phyloP scores from a whole-genome alignment of 2,329 filamentous ascomycete species.

The Verticillium zaregamsianum region DNA sequence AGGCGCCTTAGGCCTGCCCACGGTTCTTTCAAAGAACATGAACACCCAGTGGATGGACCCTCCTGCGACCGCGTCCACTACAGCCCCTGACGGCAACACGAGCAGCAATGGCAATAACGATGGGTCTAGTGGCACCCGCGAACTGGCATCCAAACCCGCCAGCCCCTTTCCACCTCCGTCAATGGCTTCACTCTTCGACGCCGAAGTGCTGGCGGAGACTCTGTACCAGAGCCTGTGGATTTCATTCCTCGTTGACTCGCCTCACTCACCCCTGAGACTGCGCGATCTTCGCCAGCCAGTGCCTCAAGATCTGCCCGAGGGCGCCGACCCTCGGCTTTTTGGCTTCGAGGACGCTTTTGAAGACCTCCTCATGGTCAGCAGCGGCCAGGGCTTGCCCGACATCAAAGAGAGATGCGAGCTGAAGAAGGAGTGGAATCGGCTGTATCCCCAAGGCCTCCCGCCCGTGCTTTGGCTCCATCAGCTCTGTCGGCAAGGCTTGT shows the following conservation, averaged over 20 bases:
- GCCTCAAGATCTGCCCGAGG: slow-evolving; percentile 37
- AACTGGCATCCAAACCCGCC: neutral
- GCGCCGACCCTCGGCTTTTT: slow-evolving; percentile 33
- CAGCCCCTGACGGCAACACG: neutral
- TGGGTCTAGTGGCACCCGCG: neutral
- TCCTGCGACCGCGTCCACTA: neutral
- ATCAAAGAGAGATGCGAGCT: slow-evolving; percentile 30
- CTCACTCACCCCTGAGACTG: slow-evolving; percentile 42
- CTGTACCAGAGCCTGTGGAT: slow-evolving; percentile 19
- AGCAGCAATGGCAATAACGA: neutral
- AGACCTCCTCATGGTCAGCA: slow-evolving; percentile 47
- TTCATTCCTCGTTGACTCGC: slow-evolving; percentile 31
- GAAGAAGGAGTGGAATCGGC: slow-evolving; percentile 29
- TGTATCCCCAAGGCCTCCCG: slow-evolving; percentile 36
- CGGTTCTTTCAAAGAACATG: slow-evolving; percentile 19
- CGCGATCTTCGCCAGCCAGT: slow-evolving; percentile 41
- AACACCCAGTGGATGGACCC: slow-evolving; percentile 7
- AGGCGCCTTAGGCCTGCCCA: slow-evolving; percentile 19
- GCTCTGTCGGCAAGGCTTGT: slow-evolving; percentile 13
- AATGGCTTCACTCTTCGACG: slow-evolving; percentile 6
- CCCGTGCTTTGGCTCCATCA: slow-evolving; percentile 34
- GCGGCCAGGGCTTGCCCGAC: slow-evolving; percentile 35
- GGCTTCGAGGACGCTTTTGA: slow-evolving; percentile 56
- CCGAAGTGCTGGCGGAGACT: slow-evolving; percentile 11
- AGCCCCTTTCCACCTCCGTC: slow-evolving; percentile 8